Conservation (phyloP, 163 green algal species). For the Scenedesmus sp. region DNA sequence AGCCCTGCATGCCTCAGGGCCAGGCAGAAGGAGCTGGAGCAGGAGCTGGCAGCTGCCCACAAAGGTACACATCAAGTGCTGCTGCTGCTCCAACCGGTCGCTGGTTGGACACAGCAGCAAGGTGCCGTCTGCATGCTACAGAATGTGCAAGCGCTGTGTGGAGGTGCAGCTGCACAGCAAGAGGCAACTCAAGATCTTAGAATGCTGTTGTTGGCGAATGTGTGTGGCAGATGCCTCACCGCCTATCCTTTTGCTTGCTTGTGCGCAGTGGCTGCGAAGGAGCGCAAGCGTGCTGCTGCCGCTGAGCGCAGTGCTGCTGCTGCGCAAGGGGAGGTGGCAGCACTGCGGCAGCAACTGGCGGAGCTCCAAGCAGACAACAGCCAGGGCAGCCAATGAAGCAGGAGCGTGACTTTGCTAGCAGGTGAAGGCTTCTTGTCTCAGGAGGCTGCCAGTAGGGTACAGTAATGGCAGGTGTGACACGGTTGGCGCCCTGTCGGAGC, state of each 20-base stretch:
- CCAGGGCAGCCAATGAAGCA: neutral
- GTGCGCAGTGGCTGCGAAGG: neutral
- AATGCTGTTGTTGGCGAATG: neutral
- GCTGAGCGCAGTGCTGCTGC: neutral
- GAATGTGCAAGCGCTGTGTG: neutral
- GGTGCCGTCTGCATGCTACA: too few relatives aligned
- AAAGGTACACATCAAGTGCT: neutral
- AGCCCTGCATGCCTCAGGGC: neutral
- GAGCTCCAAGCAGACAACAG: neutral
- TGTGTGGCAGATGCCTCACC: neutral
- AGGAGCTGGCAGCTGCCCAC: neutral
- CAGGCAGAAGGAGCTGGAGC: neutral
- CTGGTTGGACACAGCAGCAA: neutral
- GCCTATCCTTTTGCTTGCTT: neutral
- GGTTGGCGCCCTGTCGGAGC: neutral
- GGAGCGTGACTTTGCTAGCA: neutral
- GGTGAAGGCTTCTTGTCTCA: neutral
- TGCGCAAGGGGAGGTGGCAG: neutral
- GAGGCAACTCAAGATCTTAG: neutral
- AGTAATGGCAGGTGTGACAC: neutral
- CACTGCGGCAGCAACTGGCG: slow-evolving; percentile 13
- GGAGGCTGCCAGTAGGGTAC: neutral
- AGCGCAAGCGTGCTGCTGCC: slow-evolving; percentile 25
- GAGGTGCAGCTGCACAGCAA: too few relatives aligned
- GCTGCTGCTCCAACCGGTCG: neutral